Evolutionary conservation across 768 basidiomycete species (phyloP).

Genomic region (Kondoa malvinella): DNA sequence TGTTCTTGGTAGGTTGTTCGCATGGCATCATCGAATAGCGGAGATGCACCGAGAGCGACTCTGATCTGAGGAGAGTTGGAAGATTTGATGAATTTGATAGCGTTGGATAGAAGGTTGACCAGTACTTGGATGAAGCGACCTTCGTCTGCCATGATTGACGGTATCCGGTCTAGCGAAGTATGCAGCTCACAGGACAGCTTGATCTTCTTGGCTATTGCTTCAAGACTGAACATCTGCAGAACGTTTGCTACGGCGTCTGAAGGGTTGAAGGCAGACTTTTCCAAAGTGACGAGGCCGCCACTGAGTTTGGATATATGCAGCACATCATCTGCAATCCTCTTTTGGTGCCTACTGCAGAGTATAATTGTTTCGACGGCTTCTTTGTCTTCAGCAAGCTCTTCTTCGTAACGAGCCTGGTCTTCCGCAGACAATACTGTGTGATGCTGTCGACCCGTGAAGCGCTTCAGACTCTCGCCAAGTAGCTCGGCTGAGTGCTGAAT

Average conservation of each 20-base stretch:
- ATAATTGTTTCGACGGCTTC: conserved; percentile 18
- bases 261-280: conserved; percentile 9
- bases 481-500: conserved; percentile 16
- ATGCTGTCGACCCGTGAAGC: conserved; percentile 1
- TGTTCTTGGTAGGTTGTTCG: background rate
- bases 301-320: conserved; percentile 18
- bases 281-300: conserved; percentile 12
- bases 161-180: conserved; percentile 3
- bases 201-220: conserved; percentile 11
- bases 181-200: background rate
- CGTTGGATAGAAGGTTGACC: conserved; percentile 14
- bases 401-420: too few relatives aligned
- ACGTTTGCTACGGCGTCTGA: conserved; percentile 3
- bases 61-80: background rate
- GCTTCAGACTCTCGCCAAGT: conserved; percentile 10
- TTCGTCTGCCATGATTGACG: conserved; percentile 10
- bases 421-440: background rate
- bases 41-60: conserved; percentile 11
- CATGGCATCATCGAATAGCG: background rate
- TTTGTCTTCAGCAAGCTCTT: background rate
- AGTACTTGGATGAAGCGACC: conserved; percentile 12
- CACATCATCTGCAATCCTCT: conserved; percentile 18
- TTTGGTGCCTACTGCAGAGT: conserved; percentile 15
- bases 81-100: conserved; percentile 14
- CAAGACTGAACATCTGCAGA: conserved; percentile 14